These are phyloP conservation scores for Withania somnifera DNA, from an alignment of 305 asterid genomes.

Conservation along the genomic window DNA sequence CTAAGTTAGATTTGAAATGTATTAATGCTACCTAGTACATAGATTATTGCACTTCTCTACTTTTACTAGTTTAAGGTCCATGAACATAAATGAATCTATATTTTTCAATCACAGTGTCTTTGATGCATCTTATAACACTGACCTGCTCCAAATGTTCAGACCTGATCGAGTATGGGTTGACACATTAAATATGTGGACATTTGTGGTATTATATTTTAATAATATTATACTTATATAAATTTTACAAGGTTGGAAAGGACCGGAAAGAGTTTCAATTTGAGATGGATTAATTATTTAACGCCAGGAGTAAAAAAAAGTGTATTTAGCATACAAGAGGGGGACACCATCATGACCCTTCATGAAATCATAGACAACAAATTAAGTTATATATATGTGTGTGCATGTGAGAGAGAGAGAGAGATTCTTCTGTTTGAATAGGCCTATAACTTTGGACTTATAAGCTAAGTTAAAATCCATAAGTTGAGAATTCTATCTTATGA, in stretches of 20 bases:
- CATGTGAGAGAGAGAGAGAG: too few relatives aligned
- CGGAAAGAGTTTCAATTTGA: constrained; percentile 81
- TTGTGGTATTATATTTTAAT: neutral
- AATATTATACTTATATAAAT: neutral
- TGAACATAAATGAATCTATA: neutral
- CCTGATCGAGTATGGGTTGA: too few relatives aligned
- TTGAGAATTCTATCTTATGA: too few relatives aligned
- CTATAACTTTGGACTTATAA: too few relatives aligned
- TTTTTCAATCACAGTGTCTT: too few relatives aligned
- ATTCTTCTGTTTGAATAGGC: too few relatives aligned
- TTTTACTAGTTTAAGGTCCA: neutral
- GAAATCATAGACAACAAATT: constrained; percentile 61
- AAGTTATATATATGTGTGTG: too few relatives aligned
- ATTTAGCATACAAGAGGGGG: constrained; percentile 51
- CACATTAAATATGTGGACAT: neutral
- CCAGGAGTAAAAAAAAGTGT: constrained; percentile 67
- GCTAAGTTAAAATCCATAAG: too few relatives aligned
- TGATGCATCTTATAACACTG: too few relatives aligned
- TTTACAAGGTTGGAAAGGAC: constrained; percentile 57
- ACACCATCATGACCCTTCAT: constrained; percentile 51
- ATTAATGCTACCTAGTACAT: neutral
- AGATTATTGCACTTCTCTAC: neutral
- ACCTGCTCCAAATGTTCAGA: too few relatives aligned
- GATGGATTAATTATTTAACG: constrained; percentile 76
- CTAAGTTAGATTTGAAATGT: neutral